phyloP scores from a whole-genome alignment of 2,329 filamentous ascomycete species.

The Hyphodiscus sp. region DNA sequence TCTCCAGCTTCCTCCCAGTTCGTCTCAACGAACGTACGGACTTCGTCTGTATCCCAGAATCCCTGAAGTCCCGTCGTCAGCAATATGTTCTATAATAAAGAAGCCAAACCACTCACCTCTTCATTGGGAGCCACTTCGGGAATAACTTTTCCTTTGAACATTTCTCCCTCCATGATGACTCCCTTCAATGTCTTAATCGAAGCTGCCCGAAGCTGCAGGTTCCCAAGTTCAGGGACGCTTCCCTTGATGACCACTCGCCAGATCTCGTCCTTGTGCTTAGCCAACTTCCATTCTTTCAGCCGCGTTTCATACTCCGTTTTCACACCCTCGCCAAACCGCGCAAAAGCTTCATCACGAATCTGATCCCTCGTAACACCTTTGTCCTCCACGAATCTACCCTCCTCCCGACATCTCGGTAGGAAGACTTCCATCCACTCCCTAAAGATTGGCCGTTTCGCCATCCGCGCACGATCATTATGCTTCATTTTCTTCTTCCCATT shows the following conservation, averaged over 20 bases:
- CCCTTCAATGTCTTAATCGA: conserved; percentile 39
- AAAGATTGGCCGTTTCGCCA: conserved; percentile 50
- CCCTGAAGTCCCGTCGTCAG: neutral
- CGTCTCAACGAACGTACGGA: conserved; percentile 33
- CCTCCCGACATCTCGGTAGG: conserved; percentile 43
- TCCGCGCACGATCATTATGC: conserved; percentile 50
- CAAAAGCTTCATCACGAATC: conserved; percentile 48
- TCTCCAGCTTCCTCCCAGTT: conserved; percentile 35
- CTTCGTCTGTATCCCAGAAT: neutral
- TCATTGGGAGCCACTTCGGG: conserved; percentile 29
- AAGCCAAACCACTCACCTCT: conserved; percentile 25
- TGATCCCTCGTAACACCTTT: conserved; percentile 33
- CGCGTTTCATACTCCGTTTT: conserved; percentile 38
- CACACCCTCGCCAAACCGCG: conserved; percentile 37
- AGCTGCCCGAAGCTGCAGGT: conserved; percentile 19
- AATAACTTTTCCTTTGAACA: conserved; percentile 31
- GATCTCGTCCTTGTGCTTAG: conserved; percentile 37
- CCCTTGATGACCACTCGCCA: conserved; percentile 30
- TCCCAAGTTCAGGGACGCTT: conserved; percentile 1
- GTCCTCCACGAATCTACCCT: conserved; percentile 31
- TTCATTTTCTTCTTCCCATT: conserved; percentile 35
- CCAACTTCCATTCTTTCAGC: conserved; percentile 35
- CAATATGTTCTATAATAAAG: neutral
- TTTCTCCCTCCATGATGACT: conserved; percentile 42
- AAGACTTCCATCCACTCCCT: conserved; percentile 56